Evolutionary conservation across 2,329 filamentous ascomycete species (phyloP).

Genomic region (Didymella lethalis): DNA sequence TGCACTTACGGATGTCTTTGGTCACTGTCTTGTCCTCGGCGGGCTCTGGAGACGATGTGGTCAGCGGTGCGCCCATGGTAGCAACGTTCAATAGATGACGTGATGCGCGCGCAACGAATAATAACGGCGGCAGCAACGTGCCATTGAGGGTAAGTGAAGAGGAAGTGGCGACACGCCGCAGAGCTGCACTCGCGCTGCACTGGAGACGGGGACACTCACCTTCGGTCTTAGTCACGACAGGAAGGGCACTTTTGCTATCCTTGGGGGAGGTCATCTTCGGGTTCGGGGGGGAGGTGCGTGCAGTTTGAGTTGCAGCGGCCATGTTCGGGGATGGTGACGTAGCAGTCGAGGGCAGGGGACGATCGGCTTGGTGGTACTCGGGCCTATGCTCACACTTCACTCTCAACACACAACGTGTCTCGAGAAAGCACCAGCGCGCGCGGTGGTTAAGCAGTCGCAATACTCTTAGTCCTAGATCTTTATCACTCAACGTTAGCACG

Average conservation of each 20-base stretch:
- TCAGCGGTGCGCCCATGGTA: conserved; percentile 30
- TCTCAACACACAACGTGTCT: conserved; percentile 35
- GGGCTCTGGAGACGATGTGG: conserved; percentile 32
- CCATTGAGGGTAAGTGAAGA: neutral
- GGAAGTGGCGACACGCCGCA: conserved; percentile 11
- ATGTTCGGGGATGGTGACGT: conserved; percentile 49
- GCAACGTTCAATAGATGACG: conserved; percentile 19
- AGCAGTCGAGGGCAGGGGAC: conserved; percentile 39
- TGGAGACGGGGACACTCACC: conserved; percentile 37
- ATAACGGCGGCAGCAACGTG: conserved; percentile 6
- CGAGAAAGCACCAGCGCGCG: conserved; percentile 26
- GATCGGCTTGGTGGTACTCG: conserved; percentile 41
- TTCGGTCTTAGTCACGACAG: conserved; percentile 45
- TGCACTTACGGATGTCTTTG: conserved; percentile 20
- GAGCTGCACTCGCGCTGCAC: conserved; percentile 10
- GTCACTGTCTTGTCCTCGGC: conserved; percentile 31
- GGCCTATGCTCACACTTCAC: conserved; percentile 35
- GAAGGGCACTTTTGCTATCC: conserved; percentile 47
- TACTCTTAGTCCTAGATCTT: conserved; percentile 12
- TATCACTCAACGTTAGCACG: conserved; percentile 9
- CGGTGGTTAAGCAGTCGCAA: conserved; percentile 5
- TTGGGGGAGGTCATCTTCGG: conserved; percentile 52
- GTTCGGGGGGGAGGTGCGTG: conserved; percentile 46
- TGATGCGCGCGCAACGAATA: conserved; percentile 25
- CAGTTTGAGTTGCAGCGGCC: conserved; percentile 47